Conservation (phyloP, 805 yeast species). For the Teunomyces lycoperdinae region DNA sequence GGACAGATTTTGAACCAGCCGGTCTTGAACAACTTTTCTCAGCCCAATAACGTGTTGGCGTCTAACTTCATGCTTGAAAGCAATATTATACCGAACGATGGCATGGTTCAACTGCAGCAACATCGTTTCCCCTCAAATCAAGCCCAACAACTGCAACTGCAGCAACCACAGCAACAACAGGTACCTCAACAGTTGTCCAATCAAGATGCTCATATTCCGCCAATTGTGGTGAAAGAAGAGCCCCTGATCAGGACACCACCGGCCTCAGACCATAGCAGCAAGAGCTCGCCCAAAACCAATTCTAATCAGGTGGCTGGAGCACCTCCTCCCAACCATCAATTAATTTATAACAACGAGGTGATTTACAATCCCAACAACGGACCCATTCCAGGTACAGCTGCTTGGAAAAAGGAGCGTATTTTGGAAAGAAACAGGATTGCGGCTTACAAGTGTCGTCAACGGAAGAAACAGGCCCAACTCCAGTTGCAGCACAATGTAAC, state of each 20-base stretch:
- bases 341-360: constrained; percentile 54
- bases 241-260: constrained; percentile 1
- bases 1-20: constrained; percentile 2
- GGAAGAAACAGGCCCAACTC: constrained; percentile 66
- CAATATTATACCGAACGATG: background rate
- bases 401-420: constrained; percentile 64
- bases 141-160: constrained; percentile 12
- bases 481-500: constrained; percentile 62
- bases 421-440: constrained; percentile 66
- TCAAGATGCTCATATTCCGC: background rate
- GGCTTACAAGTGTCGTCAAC: constrained; percentile 64
- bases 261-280: constrained; percentile 4
- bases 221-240: constrained; percentile 1
- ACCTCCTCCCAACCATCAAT: constrained; percentile 48
- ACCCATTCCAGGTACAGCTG: constrained; percentile 61
- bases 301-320: constrained; percentile 32
- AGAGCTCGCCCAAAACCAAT: constrained; percentile 4
- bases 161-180: background rate
- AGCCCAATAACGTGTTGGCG: background rate
- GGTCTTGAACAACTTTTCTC: background rate
- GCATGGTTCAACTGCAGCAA: constrained; percentile 2
- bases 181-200: background rate
- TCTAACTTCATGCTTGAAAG: background rate
- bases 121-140: background rate
- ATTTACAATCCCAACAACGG: constrained; percentile 53